Evolutionary conservation across 1,284 basidiomycete species (phyloP), one percentile per base, ranked within the genome.

Genomic region (Trametes polyzona): DNA sequence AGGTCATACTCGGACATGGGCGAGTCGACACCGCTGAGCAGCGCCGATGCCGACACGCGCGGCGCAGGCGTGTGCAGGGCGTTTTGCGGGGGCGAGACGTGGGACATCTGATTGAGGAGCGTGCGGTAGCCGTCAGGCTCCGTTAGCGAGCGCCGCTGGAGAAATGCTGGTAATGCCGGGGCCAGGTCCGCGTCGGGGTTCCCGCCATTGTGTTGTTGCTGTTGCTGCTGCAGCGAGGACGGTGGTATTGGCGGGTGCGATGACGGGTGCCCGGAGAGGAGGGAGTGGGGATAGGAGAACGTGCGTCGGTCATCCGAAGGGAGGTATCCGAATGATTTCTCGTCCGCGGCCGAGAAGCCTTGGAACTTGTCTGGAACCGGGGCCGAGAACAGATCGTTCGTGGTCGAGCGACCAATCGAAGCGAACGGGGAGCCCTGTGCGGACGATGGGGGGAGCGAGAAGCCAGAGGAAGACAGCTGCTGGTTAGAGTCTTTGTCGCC

Each of bases 401-500:
- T 52, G 19, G 76, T 69, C 41, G 69, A 66, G 30, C 78, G 75
- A 24, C 77, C 74, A 8, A 75, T 66, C 1, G 76, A 72, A 36
- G 76, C 29, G 75, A 71, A 59, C 76, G 78, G 36, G 69, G 68
- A 21, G 73, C 64, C 63, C 76, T 65, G 77, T 64, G 50, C 68
- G n/a, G 64, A 39, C 19, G 66, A 56, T 21, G 69, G 56, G 19
- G 69, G 74, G 61, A 74, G 73, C 70, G 79, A 65, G 21, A 77
- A 72, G 17, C 73, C 60, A 35, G 79, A 68, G 29, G 80, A 72
- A 29, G 76, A 64, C 14, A 78, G 65, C 10, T 73, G 69, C 43
- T 77, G 75, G 11, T 77, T 67, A 47, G 78, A 76, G 42, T 81
- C 79, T 36, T 84, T 83, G 48, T 71, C 73, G 68, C 85, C 76